Evolutionary conservation across 495 filamentous ascomycete genomes (phyloP), one percentile per base, ranked within the genome.

Genomic region (Annulohypoxylon nitens): DNA sequence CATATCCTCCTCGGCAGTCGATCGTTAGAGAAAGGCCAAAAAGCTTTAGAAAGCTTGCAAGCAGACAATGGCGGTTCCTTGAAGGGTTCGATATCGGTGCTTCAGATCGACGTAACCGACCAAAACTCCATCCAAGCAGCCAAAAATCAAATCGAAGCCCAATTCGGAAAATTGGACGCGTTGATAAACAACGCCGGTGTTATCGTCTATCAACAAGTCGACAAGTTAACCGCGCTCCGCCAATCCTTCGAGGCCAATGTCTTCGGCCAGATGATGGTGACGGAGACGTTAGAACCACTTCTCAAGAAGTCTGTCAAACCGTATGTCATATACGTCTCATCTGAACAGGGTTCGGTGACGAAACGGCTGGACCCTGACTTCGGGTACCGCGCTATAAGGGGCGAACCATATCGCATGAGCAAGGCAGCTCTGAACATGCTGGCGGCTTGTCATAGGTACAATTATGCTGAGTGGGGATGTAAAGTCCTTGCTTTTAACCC

Each of bases 381-480:
- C 78, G 54, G 26, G 70, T 81, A 18, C 64, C 70, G 20, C 70
- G 50, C 18, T 26, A 43, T 54, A 57, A 71, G 23, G 58, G 72
- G 61, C 74, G 81, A 61, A 0, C 77, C 81, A 1, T 90, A 91
- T 72, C 83, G 88, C 12, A 82, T 81, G 65, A 53, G 23, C 53
- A 91, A 91, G 79, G 85, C 87, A 0, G 89, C 87, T 0, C 55
- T 91, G 75, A 90, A 90, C 62, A 90, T 90, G 89, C 34, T 90
- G 73, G 85, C 89, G 78, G 81, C 82, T 6, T 86, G 89, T 62
- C 89, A 88, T 83, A 33, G 63, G 7, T 77, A 81, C 10, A 76
- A 85, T 2, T 76, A 86, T 62, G 80, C 80, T 60, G 81, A 86
- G 8, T 87, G 87, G 70, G 86, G 85, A 0, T 87, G 87, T 3